Evolutionary conservation across 2,329 filamentous ascomycete genomes (phyloP), one percentile per base, ranked within the genome.

Genomic region (Leptosphaerulina australis): DNA sequence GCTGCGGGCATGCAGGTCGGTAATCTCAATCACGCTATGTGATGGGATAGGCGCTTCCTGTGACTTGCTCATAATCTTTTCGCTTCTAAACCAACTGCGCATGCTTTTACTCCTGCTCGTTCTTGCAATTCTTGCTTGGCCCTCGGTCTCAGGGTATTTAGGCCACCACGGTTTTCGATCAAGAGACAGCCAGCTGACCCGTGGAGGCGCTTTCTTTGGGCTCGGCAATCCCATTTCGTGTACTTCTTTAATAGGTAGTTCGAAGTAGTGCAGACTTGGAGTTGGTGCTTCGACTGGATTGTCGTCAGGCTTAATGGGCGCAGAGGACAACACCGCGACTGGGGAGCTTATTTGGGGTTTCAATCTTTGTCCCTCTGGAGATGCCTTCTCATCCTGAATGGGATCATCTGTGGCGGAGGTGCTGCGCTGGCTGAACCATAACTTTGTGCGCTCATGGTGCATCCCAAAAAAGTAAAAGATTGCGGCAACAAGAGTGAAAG

Each of bases 401-500:
- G 21, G n/a, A 17, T 22, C 12, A 4, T 37, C 9, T 20, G 21
- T 5, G 3, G 20, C 7, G 22, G n/a, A 5, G 5, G 50, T 12
- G 4, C 24, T 39, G 44, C 48, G 39, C 48, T 37, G 36, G 18
- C 14, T 29, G 14, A 46, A 41, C 55, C 55, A 55, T 20, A 25
- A 29, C 11, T 44, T 48, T 9, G 36, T 44, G 22, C 45, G 48
- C 18, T 50, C 52, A 20, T 47, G 49, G n/a, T 11, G 39, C 39
- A 50, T 53, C 24, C 55, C 55, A 15, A 58, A 45, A 14, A 50
- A 56, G 33, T 55, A 56, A 38, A 56, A 50, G n/a, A 53, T 12
- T n/a, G 25, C 34, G 6, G 48, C 37, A n/a, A 58, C 46, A 5
- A 58, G 5, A 1, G 56, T 10, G 31, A 53, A 9, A 9, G 38